A percentile compares a stretch with the other conserved stretches of the same genome.
Evolutionary conservation across 73 alveolate genomes (phyloP).

Genomic region (Durusdinium trenchii): DNA sequence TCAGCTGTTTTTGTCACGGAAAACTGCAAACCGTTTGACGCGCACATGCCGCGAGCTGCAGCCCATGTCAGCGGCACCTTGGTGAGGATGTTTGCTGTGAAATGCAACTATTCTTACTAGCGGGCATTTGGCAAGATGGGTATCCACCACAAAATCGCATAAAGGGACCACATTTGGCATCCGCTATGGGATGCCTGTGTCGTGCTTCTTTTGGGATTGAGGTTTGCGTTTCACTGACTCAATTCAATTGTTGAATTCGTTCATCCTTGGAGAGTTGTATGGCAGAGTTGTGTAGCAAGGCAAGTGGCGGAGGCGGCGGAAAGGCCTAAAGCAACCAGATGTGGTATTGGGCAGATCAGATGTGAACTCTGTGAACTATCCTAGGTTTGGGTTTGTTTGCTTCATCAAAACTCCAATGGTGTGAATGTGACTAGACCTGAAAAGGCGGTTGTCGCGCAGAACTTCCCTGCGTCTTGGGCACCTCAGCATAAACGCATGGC

Average conservation of each 20-base stretch:
- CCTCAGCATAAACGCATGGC: not conserved
- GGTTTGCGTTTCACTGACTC: not conserved
- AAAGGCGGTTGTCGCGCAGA: slow-evolving; percentile 81
- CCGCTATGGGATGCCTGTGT: not conserved
- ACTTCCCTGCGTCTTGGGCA: slow-evolving; percentile 78
- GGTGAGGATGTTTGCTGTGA: not conserved
- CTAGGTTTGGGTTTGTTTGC: too few species aligned
- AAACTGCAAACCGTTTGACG: slow-evolving; percentile 4
- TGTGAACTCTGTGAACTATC: too few species aligned
- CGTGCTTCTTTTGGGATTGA: not conserved
- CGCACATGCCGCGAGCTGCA: slow-evolving; percentile 54
- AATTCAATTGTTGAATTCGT: not conserved
- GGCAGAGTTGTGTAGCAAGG: not conserved
- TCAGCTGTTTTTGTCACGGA: too few species aligned
- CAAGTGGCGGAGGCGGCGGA: slow-evolving; percentile 3
- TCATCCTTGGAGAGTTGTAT: not conserved
- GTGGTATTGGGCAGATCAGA: too few species aligned
- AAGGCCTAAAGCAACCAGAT: not conserved
- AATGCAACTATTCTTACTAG: not conserved
- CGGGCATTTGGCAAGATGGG: too few species aligned
- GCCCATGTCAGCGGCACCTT: slow-evolving; percentile 13
- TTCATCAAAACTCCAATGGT: too few species aligned
- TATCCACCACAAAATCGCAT: too few species aligned
- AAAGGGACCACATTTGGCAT: not conserved
- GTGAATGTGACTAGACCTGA: not conserved